Base-by-base conservation (phyloP, 805 yeast species). In the Yamadazyma insecticola region DNA sequence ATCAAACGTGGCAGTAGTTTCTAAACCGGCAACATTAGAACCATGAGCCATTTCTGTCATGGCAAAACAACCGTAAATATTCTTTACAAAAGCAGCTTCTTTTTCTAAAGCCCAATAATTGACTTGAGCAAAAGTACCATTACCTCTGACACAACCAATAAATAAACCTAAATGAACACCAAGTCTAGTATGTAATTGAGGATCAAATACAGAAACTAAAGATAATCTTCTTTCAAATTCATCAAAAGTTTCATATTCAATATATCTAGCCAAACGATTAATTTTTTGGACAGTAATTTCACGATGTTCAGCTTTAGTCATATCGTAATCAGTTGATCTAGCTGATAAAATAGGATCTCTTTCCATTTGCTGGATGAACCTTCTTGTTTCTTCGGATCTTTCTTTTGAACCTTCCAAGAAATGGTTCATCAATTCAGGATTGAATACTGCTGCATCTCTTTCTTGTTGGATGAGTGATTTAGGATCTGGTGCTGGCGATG, bases 91-190 rank as follows among this genome's bases (percentile, higher is more conserved):
- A 2, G 70, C 55, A 9, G 86, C 76, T 44, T 84, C 87, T 48
- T 82, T 70, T 44, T 74, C 77, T 39, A 70, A 65, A 32, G 86
- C 74, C 97, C 97, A 89, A 62, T 82, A 90, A 25, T 76, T 65
- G 46, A 82, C 73, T 66, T 89, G 97, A 33, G 76, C 82, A 24
- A 74, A 71, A 6, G 97, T 81, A 41, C 96, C 97, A 47, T 84
- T 82, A 39, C 96, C 95, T 43, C 81, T 75, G 35, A 89, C 63
- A 35, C 95, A 85, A 33, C 78, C 76, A 34, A 86, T 68, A 53
- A 90, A 90, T 35, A 89, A 69, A 2, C 96, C 96, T 42, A 81
- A 67, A 63, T 89, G 95, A 32, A 89, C 89, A 22, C 96, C 96
- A 29, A 85, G 58, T 47, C 97, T 74, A 22, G 97, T 90, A 31